phyloP scores from a whole-genome alignment of 2,329 filamentous ascomycete species.

The Trichoderma simmonsii region DNA sequence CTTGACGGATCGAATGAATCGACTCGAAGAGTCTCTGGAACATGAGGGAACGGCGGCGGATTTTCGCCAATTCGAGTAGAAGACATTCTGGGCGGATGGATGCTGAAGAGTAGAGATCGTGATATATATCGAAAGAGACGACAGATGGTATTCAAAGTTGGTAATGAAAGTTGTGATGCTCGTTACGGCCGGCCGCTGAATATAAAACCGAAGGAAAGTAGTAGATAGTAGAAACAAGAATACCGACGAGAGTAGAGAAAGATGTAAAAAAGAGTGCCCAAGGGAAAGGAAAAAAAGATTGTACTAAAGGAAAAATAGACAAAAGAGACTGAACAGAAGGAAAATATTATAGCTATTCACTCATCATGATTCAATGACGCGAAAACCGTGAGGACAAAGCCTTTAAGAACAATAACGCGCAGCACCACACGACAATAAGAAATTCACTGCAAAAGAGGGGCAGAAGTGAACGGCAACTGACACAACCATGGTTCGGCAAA shows the following conservation, averaged over 20 bases:
- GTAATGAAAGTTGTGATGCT: not conserved
- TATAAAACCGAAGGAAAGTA: not conserved
- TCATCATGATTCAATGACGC: not conserved
- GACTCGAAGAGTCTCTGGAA: conserved; percentile 38
- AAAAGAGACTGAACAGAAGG: not conserved
- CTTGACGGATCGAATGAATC: conserved; percentile 38
- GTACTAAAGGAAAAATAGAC: not conserved
- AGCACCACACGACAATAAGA: not conserved
- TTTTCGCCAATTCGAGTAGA: conserved; percentile 34
- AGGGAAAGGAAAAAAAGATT: not conserved
- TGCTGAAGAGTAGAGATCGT: not conserved
- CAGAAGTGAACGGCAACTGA: not conserved
- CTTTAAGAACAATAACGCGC: not conserved
- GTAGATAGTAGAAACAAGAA: not conserved
- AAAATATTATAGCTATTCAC: not conserved
- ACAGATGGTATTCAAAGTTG: conserved; percentile 3
- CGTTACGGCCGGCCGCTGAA: conserved; percentile 19
- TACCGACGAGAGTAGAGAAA: not conserved
- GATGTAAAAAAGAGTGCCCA: not conserved
- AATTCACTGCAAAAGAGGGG: not conserved
- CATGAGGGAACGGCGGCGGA: conserved; percentile 33
- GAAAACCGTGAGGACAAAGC: conserved; percentile 5
- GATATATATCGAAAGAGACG: conserved; percentile 30
- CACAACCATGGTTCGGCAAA: not conserved
- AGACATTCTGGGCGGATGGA: conserved; percentile 32